Conservation (phyloP, 495 filamentous ascomycete genomes). For the Trypethelium eluteriae region DNA sequence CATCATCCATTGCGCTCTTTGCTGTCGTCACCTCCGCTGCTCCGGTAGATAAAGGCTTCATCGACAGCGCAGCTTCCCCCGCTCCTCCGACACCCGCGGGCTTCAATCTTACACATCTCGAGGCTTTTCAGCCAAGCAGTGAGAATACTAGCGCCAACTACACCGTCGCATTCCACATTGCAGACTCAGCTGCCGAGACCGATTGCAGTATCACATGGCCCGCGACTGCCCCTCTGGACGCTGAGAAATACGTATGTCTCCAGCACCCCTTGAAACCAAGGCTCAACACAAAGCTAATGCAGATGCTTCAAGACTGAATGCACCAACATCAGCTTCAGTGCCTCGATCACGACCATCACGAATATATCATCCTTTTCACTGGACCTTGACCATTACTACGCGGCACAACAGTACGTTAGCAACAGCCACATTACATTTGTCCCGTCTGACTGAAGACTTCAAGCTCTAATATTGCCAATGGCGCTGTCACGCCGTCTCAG, state of each 20-base stretch:
- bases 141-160: neutral
- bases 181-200: neutral
- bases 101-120: constrained; percentile 5
- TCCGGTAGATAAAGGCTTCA: constrained; percentile 5
- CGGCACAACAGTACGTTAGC: neutral
- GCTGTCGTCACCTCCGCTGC: neutral
- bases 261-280: neutral
- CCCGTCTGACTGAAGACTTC: neutral
- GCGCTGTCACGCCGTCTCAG: neutral
- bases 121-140: neutral
- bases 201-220: neutral
- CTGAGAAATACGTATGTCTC: constrained; percentile 6
- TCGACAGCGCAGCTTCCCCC: neutral
- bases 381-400: constrained; percentile 1
- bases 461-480: neutral
- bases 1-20: neutral
- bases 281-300: neutral
- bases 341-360: neutral
- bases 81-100: neutral
- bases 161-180: neutral
- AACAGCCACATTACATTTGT: neutral
- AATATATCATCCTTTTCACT: constrained; percentile 6
- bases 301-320: neutral
- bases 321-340: constrained; percentile 1
- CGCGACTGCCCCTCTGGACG: neutral